A percentile compares a stretch with the other conserved stretches of the same genome.
Evolutionary conservation across 305 asterid genomes (phyloP).

Genomic region (Fraxinus baroniana): DNA sequence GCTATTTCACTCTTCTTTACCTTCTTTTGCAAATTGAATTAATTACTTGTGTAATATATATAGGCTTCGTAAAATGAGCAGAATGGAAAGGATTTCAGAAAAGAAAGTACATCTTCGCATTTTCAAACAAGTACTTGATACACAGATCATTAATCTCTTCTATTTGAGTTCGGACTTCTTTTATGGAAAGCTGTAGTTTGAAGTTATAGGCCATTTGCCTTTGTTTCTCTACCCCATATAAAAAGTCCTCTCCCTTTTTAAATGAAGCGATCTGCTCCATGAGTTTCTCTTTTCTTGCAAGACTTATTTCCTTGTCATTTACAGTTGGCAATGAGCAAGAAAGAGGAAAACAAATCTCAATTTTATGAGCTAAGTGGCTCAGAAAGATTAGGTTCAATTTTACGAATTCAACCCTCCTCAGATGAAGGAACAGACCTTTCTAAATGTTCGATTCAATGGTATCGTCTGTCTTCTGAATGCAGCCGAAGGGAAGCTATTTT

Average conservation of each 20-base stretch:
- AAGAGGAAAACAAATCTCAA: constrained; percentile 45
- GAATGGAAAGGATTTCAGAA: not conserved
- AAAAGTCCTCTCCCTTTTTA: not conserved
- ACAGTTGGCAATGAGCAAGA: constrained; percentile 76
- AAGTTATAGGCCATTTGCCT: not conserved
- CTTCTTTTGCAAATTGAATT: constrained; percentile 10
- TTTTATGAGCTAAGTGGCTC: constrained; percentile 58
- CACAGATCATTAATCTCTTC: not conserved
- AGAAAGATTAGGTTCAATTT: constrained; percentile 70
- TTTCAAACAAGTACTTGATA: not conserved
- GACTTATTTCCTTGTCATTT: constrained; percentile 26
- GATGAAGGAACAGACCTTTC: constrained; percentile 74
- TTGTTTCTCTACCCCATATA: not conserved
- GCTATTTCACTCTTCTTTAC: constrained; percentile 5
- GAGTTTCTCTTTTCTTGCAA: not conserved
- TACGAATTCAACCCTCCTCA: constrained; percentile 68
- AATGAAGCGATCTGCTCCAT: not conserved
- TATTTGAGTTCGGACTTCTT: not conserved
- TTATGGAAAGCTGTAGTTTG: not conserved
- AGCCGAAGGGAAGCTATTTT: constrained; percentile 89
- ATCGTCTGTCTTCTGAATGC: constrained; percentile 83
- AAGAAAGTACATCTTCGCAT: not conserved
- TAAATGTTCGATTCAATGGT: constrained; percentile 84
- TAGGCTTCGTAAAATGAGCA: not conserved
- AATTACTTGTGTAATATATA: not conserved